Conservation (phyloP, 2,329 filamentous ascomycete species). For the Aspergillus pseudonomiae region DNA sequence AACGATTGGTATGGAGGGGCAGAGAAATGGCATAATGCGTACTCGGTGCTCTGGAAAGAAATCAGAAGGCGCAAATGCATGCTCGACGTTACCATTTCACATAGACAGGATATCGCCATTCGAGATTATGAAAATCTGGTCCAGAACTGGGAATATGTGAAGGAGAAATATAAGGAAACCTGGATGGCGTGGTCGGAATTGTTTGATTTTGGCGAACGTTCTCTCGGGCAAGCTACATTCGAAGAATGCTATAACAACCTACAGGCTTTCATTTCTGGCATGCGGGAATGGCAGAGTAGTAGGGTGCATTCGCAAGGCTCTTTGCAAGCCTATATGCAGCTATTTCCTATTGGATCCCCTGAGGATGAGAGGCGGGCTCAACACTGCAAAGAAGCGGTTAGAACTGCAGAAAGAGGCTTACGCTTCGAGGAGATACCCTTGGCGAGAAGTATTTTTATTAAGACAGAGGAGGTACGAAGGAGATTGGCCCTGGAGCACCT, state of each 20-base stretch:
- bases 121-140: not conserved
- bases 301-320: not conserved
- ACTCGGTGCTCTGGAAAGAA: not conserved
- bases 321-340: not conserved
- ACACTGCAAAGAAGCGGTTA: not conserved
- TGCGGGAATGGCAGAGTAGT: not conserved
- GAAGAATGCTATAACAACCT: not conserved
- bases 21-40: not conserved
- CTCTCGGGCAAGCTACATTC: not conserved
- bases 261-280: not conserved
- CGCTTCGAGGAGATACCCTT: too few relatives aligned
- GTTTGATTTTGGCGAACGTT: rapidly evolving
- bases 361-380: too few relatives aligned
- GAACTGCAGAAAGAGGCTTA: not conserved
- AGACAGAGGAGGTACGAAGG: too few relatives aligned
- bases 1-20: not conserved
- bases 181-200: not conserved
- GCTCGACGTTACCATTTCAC: rapidly evolving
- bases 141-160: not conserved
- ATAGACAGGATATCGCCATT: not conserved
- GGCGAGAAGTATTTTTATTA: not conserved
- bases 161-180: rapidly evolving
- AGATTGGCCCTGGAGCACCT: not conserved
- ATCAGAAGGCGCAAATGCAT: rapidly evolving
- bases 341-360: too few relatives aligned